phyloP scores from a whole-genome alignment of 202 grass and related monocot species.

The Setaria viridis region DNA sequence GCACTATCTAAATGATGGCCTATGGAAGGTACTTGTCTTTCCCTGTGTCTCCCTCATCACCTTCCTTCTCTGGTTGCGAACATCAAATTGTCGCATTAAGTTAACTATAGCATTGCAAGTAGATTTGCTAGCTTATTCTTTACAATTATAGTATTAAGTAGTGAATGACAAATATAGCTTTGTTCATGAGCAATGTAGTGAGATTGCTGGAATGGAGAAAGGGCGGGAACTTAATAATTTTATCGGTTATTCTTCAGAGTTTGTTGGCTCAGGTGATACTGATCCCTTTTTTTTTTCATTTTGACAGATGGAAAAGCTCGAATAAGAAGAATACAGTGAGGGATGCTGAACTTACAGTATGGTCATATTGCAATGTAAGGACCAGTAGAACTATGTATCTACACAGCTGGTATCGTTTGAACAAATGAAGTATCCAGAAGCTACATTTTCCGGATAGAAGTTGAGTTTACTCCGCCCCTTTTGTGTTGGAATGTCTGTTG shows the following conservation, averaged over 20 bases:
- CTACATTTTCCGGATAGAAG: neutral
- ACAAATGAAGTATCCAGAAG: neutral
- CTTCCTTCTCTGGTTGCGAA: conserved; percentile 16
- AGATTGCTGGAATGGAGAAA: neutral
- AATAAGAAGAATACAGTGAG: conserved; percentile 16
- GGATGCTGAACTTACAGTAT: neutral
- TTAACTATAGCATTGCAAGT: neutral
- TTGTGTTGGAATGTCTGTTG: neutral
- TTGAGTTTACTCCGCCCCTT: conserved; percentile 1
- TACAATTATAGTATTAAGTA: neutral
- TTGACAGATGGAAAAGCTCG: conserved; percentile 62
- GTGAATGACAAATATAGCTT: neutral
- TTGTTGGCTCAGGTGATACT: neutral
- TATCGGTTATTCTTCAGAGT: neutral
- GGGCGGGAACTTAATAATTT: neutral
- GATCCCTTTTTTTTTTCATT: neutral
- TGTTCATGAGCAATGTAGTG: neutral
- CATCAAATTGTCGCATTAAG: conserved; percentile 12
- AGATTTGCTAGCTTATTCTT: conserved; percentile 1
- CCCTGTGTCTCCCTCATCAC: neutral
- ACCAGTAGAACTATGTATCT: neutral
- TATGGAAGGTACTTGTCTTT: conserved; percentile 77
- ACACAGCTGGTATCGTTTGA: neutral
- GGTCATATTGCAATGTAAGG: conserved; percentile 7
- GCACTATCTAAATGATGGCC: conserved; percentile 96